Percentiles rank a stretch among this genome's conserved stretches.
phyloP scores from a whole-genome alignment of 78 protist genomes.

The Chrysochromulina parva region DNA sequence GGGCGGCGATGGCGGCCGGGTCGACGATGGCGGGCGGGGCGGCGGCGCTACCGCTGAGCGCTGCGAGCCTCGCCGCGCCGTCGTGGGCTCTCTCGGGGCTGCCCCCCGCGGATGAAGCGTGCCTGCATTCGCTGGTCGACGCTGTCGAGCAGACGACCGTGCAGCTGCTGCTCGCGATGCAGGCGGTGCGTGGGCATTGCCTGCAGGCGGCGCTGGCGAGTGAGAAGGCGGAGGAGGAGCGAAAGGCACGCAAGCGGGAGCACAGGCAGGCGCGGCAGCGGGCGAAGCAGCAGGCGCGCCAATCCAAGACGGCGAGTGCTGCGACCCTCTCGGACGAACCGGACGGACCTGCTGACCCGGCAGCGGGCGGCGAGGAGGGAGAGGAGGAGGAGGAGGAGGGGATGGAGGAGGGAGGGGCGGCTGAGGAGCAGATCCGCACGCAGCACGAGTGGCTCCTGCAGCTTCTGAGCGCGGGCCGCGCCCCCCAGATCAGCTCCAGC shows the following conservation, averaged over 20 bases:
- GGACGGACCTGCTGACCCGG: no score
- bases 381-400: no score
- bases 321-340: neutral
- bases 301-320: neutral
- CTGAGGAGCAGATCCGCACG: no score
- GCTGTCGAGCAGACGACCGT: neutral
- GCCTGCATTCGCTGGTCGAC: neutral
- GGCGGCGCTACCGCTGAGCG: neutral
- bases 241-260: neutral
- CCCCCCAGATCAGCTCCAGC: neutral
- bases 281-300: neutral
- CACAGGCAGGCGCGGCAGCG: neutral
- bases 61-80: neutral
- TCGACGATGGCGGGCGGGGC: neutral
- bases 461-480: neutral
- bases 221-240: no score
- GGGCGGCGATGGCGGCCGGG: neutral
- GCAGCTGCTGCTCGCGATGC: neutral
- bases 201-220: no score
- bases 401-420: no score
- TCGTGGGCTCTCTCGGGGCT: neutral
- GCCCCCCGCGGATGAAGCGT: neutral
- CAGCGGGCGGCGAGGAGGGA: no score
- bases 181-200: neutral
- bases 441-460: neutral